Base-by-base conservation (phyloP, 2,329 filamentous ascomycete genomes). In the Blastomyces emzantsi region DNA sequence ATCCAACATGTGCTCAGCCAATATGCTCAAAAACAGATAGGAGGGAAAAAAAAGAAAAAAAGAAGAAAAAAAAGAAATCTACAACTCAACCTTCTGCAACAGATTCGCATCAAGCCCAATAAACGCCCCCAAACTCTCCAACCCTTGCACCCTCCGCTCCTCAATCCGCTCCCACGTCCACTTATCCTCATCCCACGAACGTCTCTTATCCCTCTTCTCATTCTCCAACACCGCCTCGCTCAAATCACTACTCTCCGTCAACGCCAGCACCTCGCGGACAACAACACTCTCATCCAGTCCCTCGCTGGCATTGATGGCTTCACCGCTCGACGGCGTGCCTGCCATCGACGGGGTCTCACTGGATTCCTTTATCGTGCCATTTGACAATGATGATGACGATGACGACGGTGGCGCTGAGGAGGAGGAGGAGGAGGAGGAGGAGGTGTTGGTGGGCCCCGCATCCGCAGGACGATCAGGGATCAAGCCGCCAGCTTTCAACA, bases 381-480 rank as follows among this genome's bases (percentile, higher is more conserved):
- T 72, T 7, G 74, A 72, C 15, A 41, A n/a, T 7, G 45, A 22
- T 7, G n/a, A 41, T 2, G 39, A 5, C 6, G 11, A 11, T 11
- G 39, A 6, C 3, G 39, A 8, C 4, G 39, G 8, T 8, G 39
- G 2, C 1, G 39, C 6, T 1, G 39, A 43, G 11, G 41, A 17
- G 17, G 41, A 15, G 41, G 41, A 43, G 41, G 41, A 15, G 41
- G 41, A 15, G 13, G 41, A 28, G 7, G 19, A 22, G 19, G 45
- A 25, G 41, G 72, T 30, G 28, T 2, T 30, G n/a, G 22, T 6
- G 25, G 47, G 9, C 36, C 66, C 67, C 19, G 68, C 61, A 6
- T 87, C 87, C 13, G 83, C 86, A 0, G 91, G 90, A 58, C 87
- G 82, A 64, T 83, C 78, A 0, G 94, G 94, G 60, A 97, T 78